Conservation (phyloP, 2,329 filamentous ascomycete species). For the Pyrenophora graminea region DNA sequence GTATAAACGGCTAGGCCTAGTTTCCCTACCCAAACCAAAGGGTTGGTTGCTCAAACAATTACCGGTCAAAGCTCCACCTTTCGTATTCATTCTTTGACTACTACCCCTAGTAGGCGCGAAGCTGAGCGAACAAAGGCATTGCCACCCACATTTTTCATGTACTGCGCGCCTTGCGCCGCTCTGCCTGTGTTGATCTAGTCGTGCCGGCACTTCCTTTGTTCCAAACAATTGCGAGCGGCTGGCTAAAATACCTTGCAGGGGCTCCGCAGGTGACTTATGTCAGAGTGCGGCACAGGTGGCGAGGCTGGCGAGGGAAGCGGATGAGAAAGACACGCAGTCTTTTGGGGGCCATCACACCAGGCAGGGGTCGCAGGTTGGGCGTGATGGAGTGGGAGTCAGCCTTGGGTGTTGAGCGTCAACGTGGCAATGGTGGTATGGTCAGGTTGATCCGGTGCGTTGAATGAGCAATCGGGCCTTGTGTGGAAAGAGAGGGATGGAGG, state of each 20-base stretch:
- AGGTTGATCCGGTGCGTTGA: not conserved
- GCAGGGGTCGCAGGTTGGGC: not conserved
- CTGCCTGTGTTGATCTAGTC: too few relatives aligned
- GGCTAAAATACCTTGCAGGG: slow-evolving; percentile 5
- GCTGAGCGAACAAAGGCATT: too few relatives aligned
- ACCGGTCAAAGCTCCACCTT: slow-evolving; percentile 1
- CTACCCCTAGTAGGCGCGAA: not conserved
- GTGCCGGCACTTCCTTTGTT: slow-evolving; percentile 1
- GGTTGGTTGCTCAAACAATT: not conserved
- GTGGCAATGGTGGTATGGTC: not conserved
- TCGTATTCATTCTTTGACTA: not conserved
- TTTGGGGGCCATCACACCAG: not conserved
- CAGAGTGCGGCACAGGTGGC: slow-evolving; percentile 6
- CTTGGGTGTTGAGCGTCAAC: not conserved
- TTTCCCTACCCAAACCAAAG: not conserved
- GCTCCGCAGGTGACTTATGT: slow-evolving; percentile 3
- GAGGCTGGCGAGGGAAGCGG: not conserved
- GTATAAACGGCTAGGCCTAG: not conserved
- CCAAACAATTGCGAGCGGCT: slow-evolving; percentile 4
- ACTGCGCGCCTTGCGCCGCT: too few relatives aligned
- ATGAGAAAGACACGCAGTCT: not conserved
- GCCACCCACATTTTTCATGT: not conserved
- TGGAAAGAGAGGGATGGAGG: not conserved
- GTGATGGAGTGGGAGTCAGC: slow-evolving; percentile 1
- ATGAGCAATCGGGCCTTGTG: not conserved